Evolutionary conservation across 257 asterid genomes (phyloP).

Genomic region (Solanum arcanum): DNA sequence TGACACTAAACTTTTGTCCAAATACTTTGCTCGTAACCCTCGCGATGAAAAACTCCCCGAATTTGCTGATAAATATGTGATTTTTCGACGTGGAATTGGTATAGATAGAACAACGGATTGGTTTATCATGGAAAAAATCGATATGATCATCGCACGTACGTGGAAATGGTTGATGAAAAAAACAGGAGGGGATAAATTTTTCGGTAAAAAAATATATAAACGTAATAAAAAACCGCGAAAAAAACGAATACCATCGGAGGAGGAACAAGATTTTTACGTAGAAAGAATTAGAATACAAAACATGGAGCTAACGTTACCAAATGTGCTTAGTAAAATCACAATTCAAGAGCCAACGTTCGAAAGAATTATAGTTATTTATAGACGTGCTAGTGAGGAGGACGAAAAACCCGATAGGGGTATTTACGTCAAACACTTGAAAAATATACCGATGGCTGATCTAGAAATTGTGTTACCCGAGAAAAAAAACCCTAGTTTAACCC

Average conservation of each 20-base stretch:
- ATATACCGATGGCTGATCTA: constrained; percentile 98
- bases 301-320: constrained; percentile 66
- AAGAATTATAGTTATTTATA: constrained; percentile 89
- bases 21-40: constrained; percentile 51
- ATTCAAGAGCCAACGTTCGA: constrained; percentile 98
- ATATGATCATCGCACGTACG: constrained; percentile 56
- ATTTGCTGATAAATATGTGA: constrained; percentile 79
- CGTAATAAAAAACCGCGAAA: constrained; percentile 22
- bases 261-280: constrained; percentile 44
- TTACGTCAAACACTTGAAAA: constrained; percentile 84
- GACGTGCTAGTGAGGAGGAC: constrained; percentile 45
- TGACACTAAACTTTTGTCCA: constrained; percentile 62
- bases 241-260: constrained; percentile 30
- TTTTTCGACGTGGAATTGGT: constrained; percentile 96
- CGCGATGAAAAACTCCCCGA: constrained; percentile 66
- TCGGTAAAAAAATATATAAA: constrained; percentile 31
- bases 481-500: constrained; percentile 84
- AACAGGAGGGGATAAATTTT: constrained; percentile 64
- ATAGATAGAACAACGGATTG: constrained; percentile 76
- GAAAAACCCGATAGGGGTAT: constrained; percentile 66
- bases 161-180: constrained; percentile 79
- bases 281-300: constrained; percentile 88
- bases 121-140: constrained; percentile 92
- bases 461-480: constrained; percentile 99
- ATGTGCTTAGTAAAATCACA: constrained; percentile 48